Evolutionary conservation across 257 asterid genomes (phyloP).

Genomic region (Thymus quinquecostatus): DNA sequence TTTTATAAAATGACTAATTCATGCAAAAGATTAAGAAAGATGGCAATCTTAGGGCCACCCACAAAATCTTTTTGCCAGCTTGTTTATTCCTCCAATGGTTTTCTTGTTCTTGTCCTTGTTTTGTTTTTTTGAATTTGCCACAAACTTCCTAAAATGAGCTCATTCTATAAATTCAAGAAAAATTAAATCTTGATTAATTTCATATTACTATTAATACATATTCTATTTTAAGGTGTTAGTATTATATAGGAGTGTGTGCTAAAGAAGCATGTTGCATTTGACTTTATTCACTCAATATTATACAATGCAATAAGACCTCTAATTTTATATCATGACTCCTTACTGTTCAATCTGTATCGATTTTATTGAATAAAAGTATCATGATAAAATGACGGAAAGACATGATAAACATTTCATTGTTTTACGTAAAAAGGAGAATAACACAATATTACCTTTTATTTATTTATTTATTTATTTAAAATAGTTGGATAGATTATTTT

Average conservation of each 20-base stretch:
- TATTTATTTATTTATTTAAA: neutral
- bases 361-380: no score
- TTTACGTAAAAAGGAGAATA: neutral
- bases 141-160: neutral
- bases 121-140: neutral
- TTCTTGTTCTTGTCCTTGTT: slow-evolving; percentile 38
- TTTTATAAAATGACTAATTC: no score
- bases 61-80: slow-evolving; percentile 47
- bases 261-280: neutral
- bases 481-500: slow-evolving; percentile 26
- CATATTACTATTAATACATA: neutral
- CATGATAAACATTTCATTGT: neutral
- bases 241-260: neutral
- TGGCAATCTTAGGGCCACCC: slow-evolving; percentile 39
- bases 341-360: no score
- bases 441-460: neutral
- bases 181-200: neutral
- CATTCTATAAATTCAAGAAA: neutral
- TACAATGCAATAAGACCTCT: no score
- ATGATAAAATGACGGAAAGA: no score
- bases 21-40: slow-evolving; percentile 22
- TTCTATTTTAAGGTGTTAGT: neutral
- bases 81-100: slow-evolving; percentile 25
- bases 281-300: neutral
- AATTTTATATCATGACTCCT: no score